Evolutionary conservation across 176 grass and related monocot species (phyloP).

Genomic region (Microstegium vimineum): DNA sequence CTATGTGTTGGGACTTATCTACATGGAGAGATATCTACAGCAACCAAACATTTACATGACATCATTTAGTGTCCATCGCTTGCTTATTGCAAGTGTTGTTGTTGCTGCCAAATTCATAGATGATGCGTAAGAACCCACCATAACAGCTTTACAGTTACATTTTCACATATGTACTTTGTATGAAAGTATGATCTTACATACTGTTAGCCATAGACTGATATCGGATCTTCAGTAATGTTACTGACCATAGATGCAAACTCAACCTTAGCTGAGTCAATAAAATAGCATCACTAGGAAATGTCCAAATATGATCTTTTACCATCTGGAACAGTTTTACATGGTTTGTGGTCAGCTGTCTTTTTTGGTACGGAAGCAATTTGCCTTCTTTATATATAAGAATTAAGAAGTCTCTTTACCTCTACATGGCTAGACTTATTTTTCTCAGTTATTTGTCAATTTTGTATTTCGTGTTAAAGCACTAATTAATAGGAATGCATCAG

Average conservation of each 20-base stretch:
- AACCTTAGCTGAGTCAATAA: neutral
- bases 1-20: slow-evolving; percentile 80
- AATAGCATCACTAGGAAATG: neutral
- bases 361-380: neutral
- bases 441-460: neutral
- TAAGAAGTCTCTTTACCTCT: neutral
- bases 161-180: neutral
- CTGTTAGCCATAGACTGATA: neutral
- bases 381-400: neutral
- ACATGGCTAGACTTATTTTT: neutral
- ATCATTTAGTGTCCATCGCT: slow-evolving; percentile 65
- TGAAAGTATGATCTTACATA: neutral
- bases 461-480: neutral
- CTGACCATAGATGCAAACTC: neutral
- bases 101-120: slow-evolving; percentile 93
- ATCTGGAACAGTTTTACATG: neutral
- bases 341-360: neutral
- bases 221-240: neutral
- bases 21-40: slow-evolving; percentile 85
- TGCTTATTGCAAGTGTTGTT: slow-evolving; percentile 77
- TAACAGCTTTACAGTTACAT: neutral
- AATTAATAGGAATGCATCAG: neutral
- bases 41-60: slow-evolving; percentile 70
- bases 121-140: slow-evolving; percentile 57
- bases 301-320: neutral